These are phyloP conservation scores for Rhynchosporium secalis DNA, from an alignment of 2,329 filamentous ascomycete genomes.

Conservation along the genomic window DNA sequence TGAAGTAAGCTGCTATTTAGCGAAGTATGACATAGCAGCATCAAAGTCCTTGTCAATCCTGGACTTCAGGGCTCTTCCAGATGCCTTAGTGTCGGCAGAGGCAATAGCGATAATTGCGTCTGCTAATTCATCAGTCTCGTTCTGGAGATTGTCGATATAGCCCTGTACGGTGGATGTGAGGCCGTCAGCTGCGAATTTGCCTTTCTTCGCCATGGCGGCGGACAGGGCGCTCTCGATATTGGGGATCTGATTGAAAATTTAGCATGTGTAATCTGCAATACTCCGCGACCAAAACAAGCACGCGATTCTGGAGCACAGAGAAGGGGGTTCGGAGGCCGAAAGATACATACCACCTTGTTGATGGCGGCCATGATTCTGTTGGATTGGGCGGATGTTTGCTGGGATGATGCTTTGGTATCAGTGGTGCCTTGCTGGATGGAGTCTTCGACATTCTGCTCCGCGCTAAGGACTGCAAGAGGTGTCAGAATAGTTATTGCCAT, in stretches of 20 bases:
- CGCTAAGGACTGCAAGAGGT: background rate
- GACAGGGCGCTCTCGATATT: constrained; percentile 18
- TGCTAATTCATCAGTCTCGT: constrained; percentile 21
- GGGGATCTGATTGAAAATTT: background rate
- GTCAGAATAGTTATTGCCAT: background rate
- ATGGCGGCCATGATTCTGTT: constrained; percentile 12
- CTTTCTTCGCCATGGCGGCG: constrained; percentile 23
- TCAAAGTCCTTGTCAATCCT: constrained; percentile 20
- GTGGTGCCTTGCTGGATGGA: constrained; percentile 19
- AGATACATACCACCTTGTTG: constrained; percentile 4
- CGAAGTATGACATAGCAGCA: constrained; percentile 10
- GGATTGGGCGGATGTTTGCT: constrained; percentile 21
- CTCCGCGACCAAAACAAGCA: too few species aligned
- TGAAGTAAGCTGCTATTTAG: background rate
- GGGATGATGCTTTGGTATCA: constrained; percentile 19
- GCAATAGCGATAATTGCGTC: constrained; percentile 25
- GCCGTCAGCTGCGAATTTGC: constrained; percentile 15
- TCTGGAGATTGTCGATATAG: constrained; percentile 17
- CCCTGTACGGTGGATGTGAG: constrained; percentile 15
- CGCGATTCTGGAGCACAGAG: too few species aligned
- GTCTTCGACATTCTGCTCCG: constrained; percentile 18
- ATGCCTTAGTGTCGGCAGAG: constrained; percentile 19
- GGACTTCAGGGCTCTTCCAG: constrained; percentile 11
- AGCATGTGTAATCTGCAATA: too few species aligned
- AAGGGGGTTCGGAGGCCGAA: too few species aligned